phyloP scores from a whole-genome alignment of 2,329 filamentous ascomycete species.

The Diplodia sapinea region DNA sequence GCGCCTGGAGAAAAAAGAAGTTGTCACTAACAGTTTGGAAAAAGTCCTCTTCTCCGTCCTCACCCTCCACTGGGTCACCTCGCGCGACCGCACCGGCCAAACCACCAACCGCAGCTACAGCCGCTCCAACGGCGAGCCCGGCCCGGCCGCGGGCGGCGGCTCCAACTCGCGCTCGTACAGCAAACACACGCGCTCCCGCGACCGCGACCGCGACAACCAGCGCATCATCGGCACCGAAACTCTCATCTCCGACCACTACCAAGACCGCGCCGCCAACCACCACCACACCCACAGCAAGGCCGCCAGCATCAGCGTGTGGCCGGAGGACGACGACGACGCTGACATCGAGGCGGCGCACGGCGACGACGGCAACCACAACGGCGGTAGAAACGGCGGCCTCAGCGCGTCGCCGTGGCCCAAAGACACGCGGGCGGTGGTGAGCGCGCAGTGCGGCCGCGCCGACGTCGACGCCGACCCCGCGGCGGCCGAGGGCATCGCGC shows the following conservation, averaged over 20 bases:
- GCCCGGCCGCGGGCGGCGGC: background rate
- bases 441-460: background rate
- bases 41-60: slow-evolving; percentile 21
- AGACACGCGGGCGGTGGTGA: slow-evolving; percentile 4
- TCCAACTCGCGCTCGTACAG: background rate
- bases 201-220: background rate
- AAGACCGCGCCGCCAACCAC: background rate
- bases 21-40: no score
- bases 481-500: background rate
- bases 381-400: no score
- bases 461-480: background rate
- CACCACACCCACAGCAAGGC: background rate
- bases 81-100: slow-evolving; percentile 14
- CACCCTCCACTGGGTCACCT: slow-evolving; percentile 24
- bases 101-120: slow-evolving; percentile 15
- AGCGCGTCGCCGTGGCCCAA: background rate
- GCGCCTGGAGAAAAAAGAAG: no score
- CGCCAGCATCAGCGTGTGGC: background rate
- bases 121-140: background rate
- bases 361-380: no score
- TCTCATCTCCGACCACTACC: slow-evolving; percentile 18
- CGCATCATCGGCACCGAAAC: slow-evolving; percentile 7
- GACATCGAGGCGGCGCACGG: background rate
- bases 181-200: background rate
- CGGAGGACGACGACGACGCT: background rate